These are phyloP conservation scores for Melanomma pulvis-pyrius DNA, from an alignment of 495 filamentous ascomycete species.

Conservation along the genomic window DNA sequence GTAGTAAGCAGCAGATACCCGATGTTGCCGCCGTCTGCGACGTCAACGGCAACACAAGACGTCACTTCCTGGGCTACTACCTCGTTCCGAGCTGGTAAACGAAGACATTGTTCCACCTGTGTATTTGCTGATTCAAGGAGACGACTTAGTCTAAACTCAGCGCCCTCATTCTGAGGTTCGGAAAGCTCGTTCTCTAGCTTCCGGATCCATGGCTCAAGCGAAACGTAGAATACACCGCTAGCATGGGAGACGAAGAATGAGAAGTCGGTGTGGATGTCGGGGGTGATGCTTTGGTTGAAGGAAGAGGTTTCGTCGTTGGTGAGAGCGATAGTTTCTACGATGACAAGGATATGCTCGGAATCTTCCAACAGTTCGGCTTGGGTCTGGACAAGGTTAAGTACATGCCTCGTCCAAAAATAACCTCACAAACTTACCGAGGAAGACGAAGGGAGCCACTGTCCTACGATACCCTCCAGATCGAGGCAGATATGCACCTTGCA, in stretches of 20 bases:
- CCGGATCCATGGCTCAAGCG: slow-evolving; percentile 72
- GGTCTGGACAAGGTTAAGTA: slow-evolving; percentile 15
- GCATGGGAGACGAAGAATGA: slow-evolving; percentile 76
- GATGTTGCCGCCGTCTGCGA: slow-evolving; percentile 71
- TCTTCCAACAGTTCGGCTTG: slow-evolving; percentile 43
- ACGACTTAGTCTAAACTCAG: slow-evolving; percentile 71
- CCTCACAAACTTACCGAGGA: slow-evolving; percentile 20
- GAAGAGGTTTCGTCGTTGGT: background rate
- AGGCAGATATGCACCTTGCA: slow-evolving; percentile 78
- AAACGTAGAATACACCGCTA: slow-evolving; percentile 70
- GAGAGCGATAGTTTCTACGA: slow-evolving; percentile 29
- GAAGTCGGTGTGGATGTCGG: slow-evolving; percentile 72
- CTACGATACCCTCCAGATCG: slow-evolving; percentile 77
- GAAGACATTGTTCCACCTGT: slow-evolving; percentile 61
- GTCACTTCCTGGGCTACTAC: slow-evolving; percentile 39
- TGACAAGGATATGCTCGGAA: slow-evolving; percentile 51
- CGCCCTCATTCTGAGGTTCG: slow-evolving; percentile 63
- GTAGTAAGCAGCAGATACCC: slow-evolving; percentile 79
- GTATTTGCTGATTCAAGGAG: slow-evolving; percentile 66
- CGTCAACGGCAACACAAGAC: slow-evolving; percentile 64
- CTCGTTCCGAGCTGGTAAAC: slow-evolving; percentile 44
- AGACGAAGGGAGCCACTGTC: slow-evolving; percentile 72
- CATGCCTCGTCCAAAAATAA: background rate
- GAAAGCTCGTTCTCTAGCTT: slow-evolving; percentile 75
- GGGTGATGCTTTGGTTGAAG: slow-evolving; percentile 48